A percentile compares a stretch with the other conserved stretches of the same genome.
Conservation (phyloP, 768 basidiomycete species). For the Tephrocybe sp. region DNA sequence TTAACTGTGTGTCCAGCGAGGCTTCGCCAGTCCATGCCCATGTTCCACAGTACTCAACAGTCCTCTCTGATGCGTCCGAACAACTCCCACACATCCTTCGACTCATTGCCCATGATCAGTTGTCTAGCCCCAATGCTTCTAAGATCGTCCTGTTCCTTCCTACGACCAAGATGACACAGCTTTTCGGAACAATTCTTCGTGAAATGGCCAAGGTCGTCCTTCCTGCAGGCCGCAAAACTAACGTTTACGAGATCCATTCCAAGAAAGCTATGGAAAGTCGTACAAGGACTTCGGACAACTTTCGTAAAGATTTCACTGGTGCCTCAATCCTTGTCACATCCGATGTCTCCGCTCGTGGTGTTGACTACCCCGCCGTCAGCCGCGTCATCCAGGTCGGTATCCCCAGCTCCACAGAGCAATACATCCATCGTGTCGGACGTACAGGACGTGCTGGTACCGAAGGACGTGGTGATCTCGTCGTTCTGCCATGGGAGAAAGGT, state of each 20-base stretch:
- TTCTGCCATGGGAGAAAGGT: slow-evolving; percentile 76
- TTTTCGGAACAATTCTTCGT: slow-evolving; percentile 65
- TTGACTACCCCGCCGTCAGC: slow-evolving; percentile 88
- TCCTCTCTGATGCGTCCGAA: slow-evolving; percentile 61
- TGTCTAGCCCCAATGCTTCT: slow-evolving; percentile 60
- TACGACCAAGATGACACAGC: slow-evolving; percentile 82
- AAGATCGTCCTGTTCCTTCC: slow-evolving; percentile 84
- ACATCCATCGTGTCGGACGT: slow-evolving; percentile 84
- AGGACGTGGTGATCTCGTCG: slow-evolving; percentile 77
- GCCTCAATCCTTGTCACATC: slow-evolving; percentile 77
- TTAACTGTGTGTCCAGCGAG: slow-evolving; percentile 69
- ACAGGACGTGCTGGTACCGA: slow-evolving; percentile 69
- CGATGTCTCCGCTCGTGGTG: slow-evolving; percentile 85
- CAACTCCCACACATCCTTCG: slow-evolving; percentile 80
- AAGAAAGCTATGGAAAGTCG: slow-evolving; percentile 64
- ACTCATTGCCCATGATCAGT: slow-evolving; percentile 86
- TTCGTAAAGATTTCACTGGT: slow-evolving; percentile 52
- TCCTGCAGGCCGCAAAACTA: slow-evolving; percentile 51
- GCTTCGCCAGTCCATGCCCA: slow-evolving; percentile 68
- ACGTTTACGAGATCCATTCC: slow-evolving; percentile 82
- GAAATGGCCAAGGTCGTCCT: slow-evolving; percentile 43
- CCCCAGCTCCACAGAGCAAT: slow-evolving; percentile 67
- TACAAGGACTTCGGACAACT: slow-evolving; percentile 53
- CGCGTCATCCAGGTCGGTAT: slow-evolving; percentile 91
- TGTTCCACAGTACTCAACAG: slow-evolving; percentile 81